Evolutionary conservation across 139 green algal genomes (phyloP).

Genomic region (Zygnema circumcarinatum): DNA sequence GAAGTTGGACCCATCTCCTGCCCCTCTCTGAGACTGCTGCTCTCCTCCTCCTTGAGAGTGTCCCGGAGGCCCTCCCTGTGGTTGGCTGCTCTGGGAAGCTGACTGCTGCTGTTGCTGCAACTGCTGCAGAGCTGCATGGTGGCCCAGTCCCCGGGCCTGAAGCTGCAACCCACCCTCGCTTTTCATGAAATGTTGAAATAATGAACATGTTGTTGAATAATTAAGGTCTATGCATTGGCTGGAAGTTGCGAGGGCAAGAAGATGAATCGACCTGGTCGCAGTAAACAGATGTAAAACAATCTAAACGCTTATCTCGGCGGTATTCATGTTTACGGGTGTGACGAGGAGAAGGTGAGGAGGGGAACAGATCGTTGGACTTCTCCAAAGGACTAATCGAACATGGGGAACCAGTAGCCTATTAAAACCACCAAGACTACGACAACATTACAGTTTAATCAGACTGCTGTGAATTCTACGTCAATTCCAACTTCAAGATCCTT

Average conservation of each 20-base stretch:
- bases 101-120: conserved; percentile 50
- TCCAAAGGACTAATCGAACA: too few species aligned
- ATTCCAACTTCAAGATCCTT: too few species aligned
- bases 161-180: conserved; percentile 36
- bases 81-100: not conserved
- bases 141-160: conserved; percentile 11
- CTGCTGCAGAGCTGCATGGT: conserved; percentile 32
- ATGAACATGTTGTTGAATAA: conserved; percentile 9
- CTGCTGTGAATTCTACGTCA: too few species aligned
- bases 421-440: too few species aligned
- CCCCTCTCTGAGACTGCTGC: not conserved
- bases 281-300: too few species aligned
- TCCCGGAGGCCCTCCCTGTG: not conserved
- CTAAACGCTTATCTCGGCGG: too few species aligned
- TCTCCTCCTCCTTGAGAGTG: not conserved
- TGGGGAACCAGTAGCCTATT: too few species aligned
- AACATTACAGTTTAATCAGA: too few species aligned
- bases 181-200: conserved; percentile 9
- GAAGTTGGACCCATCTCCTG: not conserved
- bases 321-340: too few species aligned
- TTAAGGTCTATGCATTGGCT: not conserved
- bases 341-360: too few species aligned
- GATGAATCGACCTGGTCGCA: not conserved
- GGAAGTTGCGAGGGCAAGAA: not conserved
- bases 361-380: too few species aligned